phyloP scores from a whole-genome alignment of 352 stramenopile species.

The Pythium sukuiense region DNA sequence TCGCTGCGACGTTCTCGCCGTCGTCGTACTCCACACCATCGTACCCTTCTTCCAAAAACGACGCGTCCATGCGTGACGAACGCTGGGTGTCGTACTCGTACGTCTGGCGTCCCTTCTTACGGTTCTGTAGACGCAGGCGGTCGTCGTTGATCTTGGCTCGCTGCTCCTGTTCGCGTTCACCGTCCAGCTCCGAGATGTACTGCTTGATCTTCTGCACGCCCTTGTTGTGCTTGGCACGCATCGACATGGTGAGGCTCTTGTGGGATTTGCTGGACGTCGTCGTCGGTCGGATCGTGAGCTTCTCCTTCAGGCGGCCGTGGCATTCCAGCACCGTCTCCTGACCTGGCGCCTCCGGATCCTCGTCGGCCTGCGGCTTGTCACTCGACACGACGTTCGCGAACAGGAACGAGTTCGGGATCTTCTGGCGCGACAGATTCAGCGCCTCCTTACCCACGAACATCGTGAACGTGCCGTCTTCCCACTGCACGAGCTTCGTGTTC shows the following conservation, averaged over 20 bases:
- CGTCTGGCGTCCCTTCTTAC: conserved; percentile 81
- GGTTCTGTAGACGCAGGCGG: conserved; percentile 78
- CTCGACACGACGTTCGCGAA: conserved; percentile 78
- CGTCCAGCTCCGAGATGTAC: conserved; percentile 85
- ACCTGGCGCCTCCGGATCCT: conserved; percentile 52
- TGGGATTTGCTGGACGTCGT: conserved; percentile 83
- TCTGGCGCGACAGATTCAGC: conserved; percentile 79
- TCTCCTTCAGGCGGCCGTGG: conserved; percentile 76
- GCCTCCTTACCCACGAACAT: conserved; percentile 87
- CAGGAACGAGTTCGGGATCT: conserved; percentile 86
- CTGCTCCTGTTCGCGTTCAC: conserved; percentile 80
- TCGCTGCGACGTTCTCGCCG: conserved; percentile 78
- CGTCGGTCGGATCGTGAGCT: conserved; percentile 87
- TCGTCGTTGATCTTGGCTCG: conserved; percentile 87
- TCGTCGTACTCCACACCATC: conserved; percentile 81
- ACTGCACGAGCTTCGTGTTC: conserved; percentile 85
- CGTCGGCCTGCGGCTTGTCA: conserved; percentile 60
- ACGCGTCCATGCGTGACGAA: conserved; percentile 73
- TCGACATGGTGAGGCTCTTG: conserved; percentile 88
- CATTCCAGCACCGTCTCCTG: conserved; percentile 85
- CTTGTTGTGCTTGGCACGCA: conserved; percentile 90
- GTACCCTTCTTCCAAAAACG: conserved; percentile 82
- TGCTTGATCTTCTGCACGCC: conserved; percentile 83
- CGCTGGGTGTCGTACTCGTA: conserved; percentile 81
- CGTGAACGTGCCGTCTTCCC: conserved; percentile 83